These are phyloP conservation scores for Limonium bicolor DNA, from an alignment of 148 eudicot genomes.

Conservation along the genomic window DNA sequence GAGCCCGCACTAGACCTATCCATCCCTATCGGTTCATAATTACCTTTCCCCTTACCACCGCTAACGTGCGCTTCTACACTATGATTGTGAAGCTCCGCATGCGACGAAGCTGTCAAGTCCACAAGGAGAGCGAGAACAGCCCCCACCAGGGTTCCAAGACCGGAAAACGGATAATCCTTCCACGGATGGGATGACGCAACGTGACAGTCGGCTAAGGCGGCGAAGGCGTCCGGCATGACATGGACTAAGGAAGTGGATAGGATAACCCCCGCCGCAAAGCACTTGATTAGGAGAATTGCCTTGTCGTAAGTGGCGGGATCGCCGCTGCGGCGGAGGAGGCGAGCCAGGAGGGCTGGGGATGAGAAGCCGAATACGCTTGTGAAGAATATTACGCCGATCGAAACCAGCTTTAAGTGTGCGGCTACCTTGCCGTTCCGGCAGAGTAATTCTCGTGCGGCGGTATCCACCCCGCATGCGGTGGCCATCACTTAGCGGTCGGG, in stretches of 20 bases:
- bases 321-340: conserved; percentile 49
- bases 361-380: conserved; percentile 60
- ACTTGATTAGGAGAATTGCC: conserved; percentile 50
- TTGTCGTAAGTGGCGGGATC: conserved; percentile 61
- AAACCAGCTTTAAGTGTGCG: conserved; percentile 30
- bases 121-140: conserved; percentile 45
- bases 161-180: conserved; percentile 78
- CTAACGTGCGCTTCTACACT: no score
- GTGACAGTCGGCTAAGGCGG: conserved; percentile 50
- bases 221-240: conserved; percentile 74
- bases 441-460: conserved; percentile 25
- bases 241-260: conserved; percentile 83
- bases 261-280: conserved; percentile 82
- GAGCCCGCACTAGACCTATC: no score
- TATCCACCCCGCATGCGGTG: no score
- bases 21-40: no score
- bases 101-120: conserved; percentile 56
- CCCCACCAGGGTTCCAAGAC: conserved; percentile 44
- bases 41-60: no score
- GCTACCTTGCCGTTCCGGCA: conserved; percentile 66
- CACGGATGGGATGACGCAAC: conserved; percentile 65
- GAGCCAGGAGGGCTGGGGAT: conserved; percentile 42
- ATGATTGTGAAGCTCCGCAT: conserved; percentile 20
- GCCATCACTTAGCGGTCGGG: no score
- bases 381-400: conserved; percentile 28